phyloP scores from a whole-genome alignment of 305 asterid genomes.

The Solanum hybrid region DNA sequence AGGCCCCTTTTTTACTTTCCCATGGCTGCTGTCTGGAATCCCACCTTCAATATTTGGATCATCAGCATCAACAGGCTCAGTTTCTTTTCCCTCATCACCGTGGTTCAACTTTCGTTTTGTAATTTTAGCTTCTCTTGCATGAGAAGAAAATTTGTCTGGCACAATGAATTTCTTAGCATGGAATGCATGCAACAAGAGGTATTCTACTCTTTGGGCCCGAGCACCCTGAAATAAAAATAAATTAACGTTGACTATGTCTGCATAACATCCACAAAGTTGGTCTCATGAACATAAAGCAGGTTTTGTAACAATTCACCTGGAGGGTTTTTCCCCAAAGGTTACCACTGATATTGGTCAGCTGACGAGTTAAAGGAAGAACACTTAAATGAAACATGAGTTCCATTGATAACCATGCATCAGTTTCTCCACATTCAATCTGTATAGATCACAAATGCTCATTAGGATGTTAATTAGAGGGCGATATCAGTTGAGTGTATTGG shows the following conservation, averaged over 20 bases:
- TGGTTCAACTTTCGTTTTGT: slow-evolving; percentile 52
- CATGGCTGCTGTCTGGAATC: slow-evolving; percentile 34
- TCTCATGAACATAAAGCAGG: background rate
- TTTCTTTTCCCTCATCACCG: slow-evolving; percentile 47
- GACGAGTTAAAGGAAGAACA: slow-evolving; percentile 94
- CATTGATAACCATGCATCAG: slow-evolving; percentile 98
- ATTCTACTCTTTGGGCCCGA: slow-evolving; percentile 98
- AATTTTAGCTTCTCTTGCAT: slow-evolving; percentile 50
- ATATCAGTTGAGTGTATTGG: background rate
- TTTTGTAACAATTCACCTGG: slow-evolving; percentile 44
- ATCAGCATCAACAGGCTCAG: slow-evolving; percentile 27
- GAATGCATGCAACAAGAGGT: slow-evolving; percentile 83
- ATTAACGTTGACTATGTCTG: background rate
- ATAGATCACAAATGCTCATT: slow-evolving; percentile 2
- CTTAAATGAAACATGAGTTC: slow-evolving; percentile 97
- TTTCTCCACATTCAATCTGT: slow-evolving; percentile 92
- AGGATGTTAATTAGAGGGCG: background rate
- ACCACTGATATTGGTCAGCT: slow-evolving; percentile 91
- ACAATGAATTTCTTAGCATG: slow-evolving; percentile 89
- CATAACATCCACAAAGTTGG: background rate
- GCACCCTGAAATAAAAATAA: slow-evolving; percentile 62
- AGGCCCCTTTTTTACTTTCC: slow-evolving; percentile 76
- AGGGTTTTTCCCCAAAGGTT: slow-evolving; percentile 98
- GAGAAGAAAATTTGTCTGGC: slow-evolving; percentile 72
- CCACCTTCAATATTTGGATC: slow-evolving; percentile 40